Base-by-base conservation (phyloP, 2,329 filamentous ascomycete genomes). In the Sclerotinia borealis region DNA sequence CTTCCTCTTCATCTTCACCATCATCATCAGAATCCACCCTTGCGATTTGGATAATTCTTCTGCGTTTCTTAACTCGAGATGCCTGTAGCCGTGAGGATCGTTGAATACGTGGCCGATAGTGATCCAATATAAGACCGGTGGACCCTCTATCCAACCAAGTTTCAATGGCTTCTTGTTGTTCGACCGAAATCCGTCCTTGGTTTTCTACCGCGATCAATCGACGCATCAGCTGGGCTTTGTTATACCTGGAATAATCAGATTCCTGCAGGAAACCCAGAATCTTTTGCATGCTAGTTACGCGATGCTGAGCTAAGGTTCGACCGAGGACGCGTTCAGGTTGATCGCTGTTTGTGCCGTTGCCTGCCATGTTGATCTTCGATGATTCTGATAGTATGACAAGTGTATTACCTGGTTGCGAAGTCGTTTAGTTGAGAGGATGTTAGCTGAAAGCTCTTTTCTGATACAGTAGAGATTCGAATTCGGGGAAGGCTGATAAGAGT, bases 11-110 rank as follows among this genome's bases (percentile, higher is more conserved):
- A n/a, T n/a, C n/a, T n/a, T n/a, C n/a, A n/a, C n/a, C n/a, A n/a
- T n/a, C 7, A 41, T n/a, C 29, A 7, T 2, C 4, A n/a, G 8
- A 11, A 13, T 6, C 0, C 15, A 41, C n/a, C 1, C 1, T 10
- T 29, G 11, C 7, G 5, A 17, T 7, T 27, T 8, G 3, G 29
- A 17, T 17, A 4, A 8, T 27, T 15, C 25, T 49, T 17, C 7
- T 49, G 22, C 25, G 25, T 19, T 49, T 49, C 2, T 9, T 15
- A n/a, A 19, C 25, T 17, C 47, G 47, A 29, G 47, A 49, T 49
- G 25, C 47, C 25, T 49, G 25, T 27, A 9, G 27, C 25, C 29
- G 25, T 49, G 7, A 15, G 15, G 25, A 27, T 48, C 13, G 45
- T 8, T 25, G 22, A 10, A 27, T 19, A 25, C 11, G 41, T 19